Evolutionary conservation across 2,329 filamentous ascomycete species (phyloP), one percentile per base, ranked within the genome.

Genomic region (Xylariaceae sp.): DNA sequence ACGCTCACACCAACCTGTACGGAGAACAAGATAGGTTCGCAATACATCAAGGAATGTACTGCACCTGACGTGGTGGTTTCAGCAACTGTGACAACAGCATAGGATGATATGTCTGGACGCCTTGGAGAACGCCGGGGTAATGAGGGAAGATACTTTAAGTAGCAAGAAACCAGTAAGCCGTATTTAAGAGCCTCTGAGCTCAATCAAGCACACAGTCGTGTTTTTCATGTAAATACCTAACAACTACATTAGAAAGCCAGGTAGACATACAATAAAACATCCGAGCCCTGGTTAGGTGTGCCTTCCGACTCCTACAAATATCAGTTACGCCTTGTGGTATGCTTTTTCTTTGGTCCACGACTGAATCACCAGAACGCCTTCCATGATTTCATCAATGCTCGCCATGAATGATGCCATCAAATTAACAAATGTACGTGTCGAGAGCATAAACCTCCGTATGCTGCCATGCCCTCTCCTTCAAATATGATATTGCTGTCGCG

Each of bases 11-110:
- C 67, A 16, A 58, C 31, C 17, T 69, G 67, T 34, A 59, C 48
- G 2, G 65, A 69, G 54, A 63, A 48, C 19, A 56, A 31, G 28
- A 56, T 57, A 2, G 46, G 46, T 3, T 58, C 31, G 24, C 65
- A 69, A 48, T 67, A 66, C 19, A 56, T 67, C 47, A 62, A 67
- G 16, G 57, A 66, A 47, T 69, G 67, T 48, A 46, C 55, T 17
- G 62, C 54, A n/a, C 64, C 65, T 8, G 64, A 68, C 28, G 3
- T 61, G 2, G 54, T 62, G 14, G 53, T 58, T 6, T 23, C 59
- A 4, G 65, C 65, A 14, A 60, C 41, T 24, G 45, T 26, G n/a
- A 26, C 9, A 16, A 16, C 4, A 29, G 26, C 23, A 45, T 24
- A 24, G 24, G 14, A 14, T 23, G 11, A 17, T 34, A 40, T 14